Evolutionary conservation across 1,284 basidiomycete genomes (phyloP).

Genomic region (Hypsizygus ulmarius): DNA sequence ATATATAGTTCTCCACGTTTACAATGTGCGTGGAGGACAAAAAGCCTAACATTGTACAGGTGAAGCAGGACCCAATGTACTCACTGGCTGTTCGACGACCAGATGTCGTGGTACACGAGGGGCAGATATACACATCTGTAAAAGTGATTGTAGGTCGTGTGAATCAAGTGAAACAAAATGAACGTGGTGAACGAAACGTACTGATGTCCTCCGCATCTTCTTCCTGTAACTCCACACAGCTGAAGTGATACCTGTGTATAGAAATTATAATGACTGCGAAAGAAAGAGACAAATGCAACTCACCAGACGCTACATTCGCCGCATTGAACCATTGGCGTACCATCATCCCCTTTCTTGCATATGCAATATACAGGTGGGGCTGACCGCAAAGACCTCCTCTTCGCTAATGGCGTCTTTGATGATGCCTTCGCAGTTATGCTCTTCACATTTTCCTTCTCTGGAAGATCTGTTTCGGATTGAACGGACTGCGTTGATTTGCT

Average conservation of each 20-base stretch:
- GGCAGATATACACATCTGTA: conserved; percentile 69
- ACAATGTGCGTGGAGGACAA: conserved; percentile 33
- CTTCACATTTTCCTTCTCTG: conserved; percentile 19
- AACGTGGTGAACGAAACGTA: not conserved
- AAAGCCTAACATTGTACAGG: conserved; percentile 33
- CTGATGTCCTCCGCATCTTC: conserved; percentile 4
- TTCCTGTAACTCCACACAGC: conserved; percentile 16
- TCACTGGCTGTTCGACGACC: conserved; percentile 75
- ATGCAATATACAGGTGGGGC: conserved; percentile 8
- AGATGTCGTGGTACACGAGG: conserved; percentile 61
- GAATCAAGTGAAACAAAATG: not conserved
- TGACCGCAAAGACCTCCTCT: conserved; percentile 4
- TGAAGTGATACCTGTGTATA: conserved; percentile 16
- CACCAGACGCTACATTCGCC: conserved; percentile 16
- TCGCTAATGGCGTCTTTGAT: conserved; percentile 1
- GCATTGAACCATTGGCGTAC: conserved; percentile 19
- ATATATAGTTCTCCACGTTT: conserved; percentile 32
- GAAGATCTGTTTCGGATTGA: conserved; percentile 12
- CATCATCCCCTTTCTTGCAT: conserved; percentile 16
- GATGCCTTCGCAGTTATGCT: conserved; percentile 12
- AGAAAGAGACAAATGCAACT: not conserved
- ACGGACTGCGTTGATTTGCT: conserved; percentile 8
- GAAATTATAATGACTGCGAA: conserved; percentile 1
- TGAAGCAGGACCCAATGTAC: conserved; percentile 41
- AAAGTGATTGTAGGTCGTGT: not conserved